Conservation (phyloP, 2,329 filamentous ascomycete species). For the Trichoderma koningiopsis region DNA sequence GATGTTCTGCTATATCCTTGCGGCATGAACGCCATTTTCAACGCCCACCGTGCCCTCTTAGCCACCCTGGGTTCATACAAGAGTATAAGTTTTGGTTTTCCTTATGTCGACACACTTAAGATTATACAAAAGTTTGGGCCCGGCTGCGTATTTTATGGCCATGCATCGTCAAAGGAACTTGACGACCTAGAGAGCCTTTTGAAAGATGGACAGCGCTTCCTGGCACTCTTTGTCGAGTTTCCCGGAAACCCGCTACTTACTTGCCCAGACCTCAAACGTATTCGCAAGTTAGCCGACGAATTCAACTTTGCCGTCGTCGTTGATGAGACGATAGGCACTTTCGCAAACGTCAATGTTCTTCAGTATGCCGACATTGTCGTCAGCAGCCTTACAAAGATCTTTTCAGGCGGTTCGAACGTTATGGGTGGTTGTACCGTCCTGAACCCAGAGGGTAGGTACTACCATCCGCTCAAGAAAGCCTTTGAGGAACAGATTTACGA, state of each 20-base stretch:
- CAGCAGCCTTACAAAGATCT: slow-evolving; percentile 94
- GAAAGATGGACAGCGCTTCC: slow-evolving; percentile 70
- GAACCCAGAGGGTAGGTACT: slow-evolving; percentile 70
- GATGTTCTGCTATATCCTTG: slow-evolving; percentile 88
- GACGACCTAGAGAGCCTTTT: slow-evolving; percentile 79
- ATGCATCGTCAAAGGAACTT: slow-evolving; percentile 74
- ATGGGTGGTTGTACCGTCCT: slow-evolving; percentile 82
- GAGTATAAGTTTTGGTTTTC: slow-evolving; percentile 94
- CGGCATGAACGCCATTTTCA: slow-evolving; percentile 96
- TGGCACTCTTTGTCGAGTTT: slow-evolving; percentile 92
- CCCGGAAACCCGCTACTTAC: slow-evolving; percentile 88
- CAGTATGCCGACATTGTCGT: slow-evolving; percentile 89
- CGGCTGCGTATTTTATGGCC: slow-evolving; percentile 85
- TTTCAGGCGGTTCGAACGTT: slow-evolving; percentile 96
- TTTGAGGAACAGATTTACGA: slow-evolving; percentile 67
- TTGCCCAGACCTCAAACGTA: slow-evolving; percentile 81
- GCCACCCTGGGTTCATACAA: slow-evolving; percentile 64
- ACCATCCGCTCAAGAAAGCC: slow-evolving; percentile 66
- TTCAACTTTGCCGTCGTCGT: slow-evolving; percentile 90
- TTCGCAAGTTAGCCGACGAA: slow-evolving; percentile 74
- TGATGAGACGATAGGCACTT: slow-evolving; percentile 96
- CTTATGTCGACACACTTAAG: slow-evolving; percentile 95
- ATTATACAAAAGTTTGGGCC: slow-evolving; percentile 93
- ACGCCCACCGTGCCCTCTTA: slow-evolving; percentile 75
- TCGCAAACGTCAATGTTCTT: slow-evolving; percentile 92